Evolutionary conservation across 2,329 filamentous ascomycete genomes (phyloP), one percentile per base, ranked within the genome.

Genomic region (Stagonosporopsis tanaceti): DNA sequence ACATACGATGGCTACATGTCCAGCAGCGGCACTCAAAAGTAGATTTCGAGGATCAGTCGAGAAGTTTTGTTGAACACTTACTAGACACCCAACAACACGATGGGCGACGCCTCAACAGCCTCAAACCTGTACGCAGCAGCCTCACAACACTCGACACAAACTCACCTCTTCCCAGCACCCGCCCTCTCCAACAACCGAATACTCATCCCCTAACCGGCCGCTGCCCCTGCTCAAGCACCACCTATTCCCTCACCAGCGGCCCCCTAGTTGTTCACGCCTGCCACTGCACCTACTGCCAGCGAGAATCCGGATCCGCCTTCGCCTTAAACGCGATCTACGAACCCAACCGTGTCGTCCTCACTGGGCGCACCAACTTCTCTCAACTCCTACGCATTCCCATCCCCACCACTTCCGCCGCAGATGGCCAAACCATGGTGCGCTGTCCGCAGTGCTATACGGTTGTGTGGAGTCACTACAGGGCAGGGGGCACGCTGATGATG

Each of bases 211-310:
- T 34, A 15, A 34, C 32, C 14, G 32, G 32, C 15, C 32, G 32
- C 32, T 34, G 15, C 4, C 32, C 32, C 4, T 34, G 32, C 7
- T 34, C 32, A 6, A n/a, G 7, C 32, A 34, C 32, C 4, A 34
- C 32, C 32, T 34, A 34, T 14, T 34, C 32, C 14, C 32, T 34
- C 32, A n/a, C 14, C 32, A 34, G 32, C 25, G n/a, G 59, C 1
- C 69, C 71, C 37, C 67, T 82, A 30, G 51, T 59, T 38, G 46
- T 50, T 17, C 55, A 82, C 64, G 78, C 75, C 72, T 82, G 80
- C 68, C 77, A 81, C 67, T 82, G 80, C 71, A 79, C 77, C 37
- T 62, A 68, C 52, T 82, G 80, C 69, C 79, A 82, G 63, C 78
- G 75, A 51, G 77, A 80, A 63, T 76, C 76, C 8, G 79, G 80